Base-by-base conservation (phyloP, 495 filamentous ascomycete species). In the Choiromyces venosus region DNA sequence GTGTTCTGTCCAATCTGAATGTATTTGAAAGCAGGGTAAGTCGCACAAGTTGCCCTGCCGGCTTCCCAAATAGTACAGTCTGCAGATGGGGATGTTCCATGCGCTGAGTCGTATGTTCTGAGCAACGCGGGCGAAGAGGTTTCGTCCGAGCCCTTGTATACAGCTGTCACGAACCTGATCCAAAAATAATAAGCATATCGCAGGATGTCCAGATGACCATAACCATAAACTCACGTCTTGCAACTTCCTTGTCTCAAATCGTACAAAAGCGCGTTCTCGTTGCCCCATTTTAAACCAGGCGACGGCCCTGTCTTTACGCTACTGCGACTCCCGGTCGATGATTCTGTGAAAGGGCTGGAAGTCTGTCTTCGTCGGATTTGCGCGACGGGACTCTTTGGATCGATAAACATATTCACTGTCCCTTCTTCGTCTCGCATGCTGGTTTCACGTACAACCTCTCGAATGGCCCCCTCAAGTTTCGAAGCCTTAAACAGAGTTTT, bases 401-500 rank as follows among this genome's bases (percentile, higher is more conserved):
- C 74, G 70, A 69, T 65, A 42, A 67, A 77, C n/a, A 77, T 42
- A 46, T 61, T 77, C n/a, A 66, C 76, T 1, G 64, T 75, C 39
- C 74, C 76, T 18, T 70, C 72, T 37, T 69, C 65, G n/a, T 75
- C 74, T 37, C 65, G 69, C 46, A 64, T 64, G 37, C 70, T 74
- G 18, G 96, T 92, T 82, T 96, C 91, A 71, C 90, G 85, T 16
- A 98, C 95, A 75, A 91, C 92, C 74, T 94, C 91, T 80, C 87
- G 89, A 81, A 99, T 97, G 2, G 92, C 93, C 76, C 96, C 93
- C 81, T 98, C 96, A 68, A 99, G 85, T 81, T 91, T 93, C 12
- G 92, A 95, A 10, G 96, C 96, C 84, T 99, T 99, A 87, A 98
- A 98, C 68, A 98, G 82, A 4, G 95, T 98, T 25, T 92, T 93